A percentile compares a stretch with the other conserved stretches of the same genome.
Evolutionary conservation across 805 yeast genomes (phyloP).

Genomic region (Metschnikowia colocasiae): DNA sequence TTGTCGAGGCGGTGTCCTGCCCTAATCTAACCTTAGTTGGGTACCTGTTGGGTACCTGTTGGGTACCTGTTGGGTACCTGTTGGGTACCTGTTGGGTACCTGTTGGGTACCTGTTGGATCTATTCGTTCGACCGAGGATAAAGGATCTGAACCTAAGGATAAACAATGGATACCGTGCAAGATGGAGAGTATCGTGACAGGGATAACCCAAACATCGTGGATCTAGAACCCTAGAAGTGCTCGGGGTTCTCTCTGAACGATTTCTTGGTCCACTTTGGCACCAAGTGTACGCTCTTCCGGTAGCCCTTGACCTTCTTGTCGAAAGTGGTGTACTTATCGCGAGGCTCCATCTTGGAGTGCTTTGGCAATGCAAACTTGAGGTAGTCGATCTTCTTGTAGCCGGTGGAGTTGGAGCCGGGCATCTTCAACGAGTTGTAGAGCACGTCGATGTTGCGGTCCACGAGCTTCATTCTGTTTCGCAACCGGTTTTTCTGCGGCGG

Average conservation of each 20-base stretch:
- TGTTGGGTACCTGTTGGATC: too few relatives aligned
- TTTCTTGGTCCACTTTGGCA: conserved; percentile 88
- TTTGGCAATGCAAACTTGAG: conserved; percentile 55
- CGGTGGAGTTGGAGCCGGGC: conserved; percentile 32
- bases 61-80: too few relatives aligned
- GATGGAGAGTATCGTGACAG: too few relatives aligned
- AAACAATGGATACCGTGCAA: too few relatives aligned
- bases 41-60: too few relatives aligned
- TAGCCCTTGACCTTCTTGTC: conserved; percentile 70
- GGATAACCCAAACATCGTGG: too few relatives aligned
- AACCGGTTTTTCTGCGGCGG: conserved; percentile 77
- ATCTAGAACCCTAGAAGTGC: conserved; percentile 56
- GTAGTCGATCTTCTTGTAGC: conserved; percentile 35
- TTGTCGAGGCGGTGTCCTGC: too few relatives aligned
- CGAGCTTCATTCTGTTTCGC: conserved; percentile 75
- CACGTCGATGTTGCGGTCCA: conserved; percentile 72
- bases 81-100: too few relatives aligned
- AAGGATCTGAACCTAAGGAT: too few relatives aligned
- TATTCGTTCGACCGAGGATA: too few relatives aligned
- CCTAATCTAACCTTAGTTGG: too few relatives aligned
- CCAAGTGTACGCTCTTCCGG: conserved; percentile 83
- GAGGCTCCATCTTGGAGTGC: conserved; percentile 73
- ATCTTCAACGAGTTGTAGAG: conserved; percentile 42
- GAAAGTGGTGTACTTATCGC: conserved; percentile 85
- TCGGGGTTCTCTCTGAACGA: conserved; percentile 78